Evolutionary conservation across 73 alveolate species (phyloP), one percentile per base, ranked within the genome.

Genomic region (Paraurostyla sp.): DNA sequence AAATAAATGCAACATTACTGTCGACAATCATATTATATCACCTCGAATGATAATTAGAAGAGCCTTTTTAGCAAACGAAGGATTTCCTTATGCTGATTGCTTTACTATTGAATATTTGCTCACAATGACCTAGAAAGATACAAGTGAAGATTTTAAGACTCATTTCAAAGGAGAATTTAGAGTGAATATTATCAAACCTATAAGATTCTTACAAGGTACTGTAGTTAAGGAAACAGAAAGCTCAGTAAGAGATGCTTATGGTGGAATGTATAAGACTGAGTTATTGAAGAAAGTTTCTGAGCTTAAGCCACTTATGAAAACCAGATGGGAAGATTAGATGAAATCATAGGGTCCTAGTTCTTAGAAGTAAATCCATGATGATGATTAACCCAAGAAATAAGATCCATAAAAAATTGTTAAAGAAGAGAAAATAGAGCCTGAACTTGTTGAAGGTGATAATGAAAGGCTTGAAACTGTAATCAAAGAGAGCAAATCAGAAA

Each of bases 141-240:
- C 9, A 2, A 15, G 32, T 13, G 27, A 36, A 32, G 38, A 59
- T 35, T 3, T 59, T 38, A 49, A 54, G 29, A 50, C 80, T 3
- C 6, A 50, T 4, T 9, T 78, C 4, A 78, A 78, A 36, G 27
- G 80, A 7, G 89, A 78, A 36, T 78, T 78, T 35, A 78, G 80
- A 52, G 60, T 78, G 23, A 78, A 78, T 40, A 78, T 78, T 11
- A 78, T 49, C 30, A 78, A 78, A 54, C 76, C 76, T 6, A 54
- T 78, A 6, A 45, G 87, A 25, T 51, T 78, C 63, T 6, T 78
- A 9, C 80, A 78, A 45, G 58, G 43, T 13, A 49, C 78, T 6
- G 65, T 78, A 9, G 78, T 78, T 36, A 78, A 78, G 40, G 89
- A 78, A 78, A 78, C 89, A 16, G 89, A 78, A 36, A 54, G 48